Conservation (phyloP, 75 land plant species). For the Larix kaempferi region DNA sequence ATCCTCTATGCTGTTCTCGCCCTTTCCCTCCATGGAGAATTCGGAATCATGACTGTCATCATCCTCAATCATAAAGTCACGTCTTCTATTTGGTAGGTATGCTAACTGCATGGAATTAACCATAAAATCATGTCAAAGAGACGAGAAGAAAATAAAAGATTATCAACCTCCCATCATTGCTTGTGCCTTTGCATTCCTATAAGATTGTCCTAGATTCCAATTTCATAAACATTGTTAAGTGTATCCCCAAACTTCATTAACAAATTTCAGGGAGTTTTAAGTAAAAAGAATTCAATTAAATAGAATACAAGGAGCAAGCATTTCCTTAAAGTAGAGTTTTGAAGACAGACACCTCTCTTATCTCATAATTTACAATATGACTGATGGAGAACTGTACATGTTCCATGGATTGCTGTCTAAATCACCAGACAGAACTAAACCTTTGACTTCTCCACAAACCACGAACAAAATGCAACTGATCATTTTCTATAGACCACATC, state of each 20-base stretch:
- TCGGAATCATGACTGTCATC: conserved; percentile 57
- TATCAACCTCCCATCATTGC: neutral
- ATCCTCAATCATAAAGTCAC: conserved; percentile 60
- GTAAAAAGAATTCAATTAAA: neutral
- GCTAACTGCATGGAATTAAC: conserved; percentile 62
- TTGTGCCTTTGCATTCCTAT: neutral
- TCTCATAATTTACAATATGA: neutral
- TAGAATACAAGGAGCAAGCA: neutral
- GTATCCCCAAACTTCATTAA: neutral
- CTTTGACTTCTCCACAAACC: neutral
- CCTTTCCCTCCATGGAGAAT: conserved; percentile 48
- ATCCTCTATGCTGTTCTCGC: conserved; percentile 51
- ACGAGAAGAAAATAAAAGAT: neutral
- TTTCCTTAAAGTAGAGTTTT: neutral
- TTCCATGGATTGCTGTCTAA: neutral
- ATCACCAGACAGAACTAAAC: neutral
- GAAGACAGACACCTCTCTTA: neutral
- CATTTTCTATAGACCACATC: neutral
- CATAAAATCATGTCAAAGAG: neutral
- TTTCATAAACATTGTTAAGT: neutral
- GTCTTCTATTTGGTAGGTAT: conserved; percentile 77
- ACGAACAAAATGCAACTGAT: neutral
- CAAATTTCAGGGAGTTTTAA: neutral
- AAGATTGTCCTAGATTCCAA: neutral
- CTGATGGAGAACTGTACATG: neutral